Evolutionary conservation across 148 eudicot species (phyloP), one percentile per base, ranked within the genome.

Genomic region (Pouteria glomerata): DNA sequence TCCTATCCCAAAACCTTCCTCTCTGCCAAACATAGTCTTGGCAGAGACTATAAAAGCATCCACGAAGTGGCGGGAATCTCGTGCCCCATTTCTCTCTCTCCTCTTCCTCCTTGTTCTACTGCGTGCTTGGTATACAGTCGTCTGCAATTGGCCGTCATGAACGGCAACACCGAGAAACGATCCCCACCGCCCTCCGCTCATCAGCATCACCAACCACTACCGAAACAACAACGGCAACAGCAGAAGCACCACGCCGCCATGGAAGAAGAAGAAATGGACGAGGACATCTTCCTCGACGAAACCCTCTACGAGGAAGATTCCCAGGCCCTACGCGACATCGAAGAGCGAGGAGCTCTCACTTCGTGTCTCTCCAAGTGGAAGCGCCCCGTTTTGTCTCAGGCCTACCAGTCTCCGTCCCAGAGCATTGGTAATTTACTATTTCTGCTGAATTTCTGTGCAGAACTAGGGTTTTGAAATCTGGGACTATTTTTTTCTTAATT

Each of bases 211-310:
- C 15, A 47, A 64, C 51, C 5, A 30, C 56, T 8, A 41, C 34
- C 27, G 8, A 58, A 31, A 12, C 59, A 6, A 57, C 73, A 51
- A 1, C 74, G 72, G 11, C 84, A 65, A 18, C 78, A 65, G 48
- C 78, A 71, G 68, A 88, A 92, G 50, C 87, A 85, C 51, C 86
- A 74, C 3, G 88, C 89, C 2, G 23, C 81, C 27, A 83, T 81
- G 78, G 98, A 87, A 41, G 96, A 90, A 31, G 98, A 94, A 11
- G 95, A 94, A 1, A 57, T 90, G 13, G 98, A 92, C 75, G 98
- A 88, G 66, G 98, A 92, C 72, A 88, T 89, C 7, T 91, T 90
- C 76, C 75, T 89, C 23, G 87, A 85, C 21, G 91, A 94, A 59
- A 80, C 85, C 81, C 85, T 85, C 14, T 77, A 76, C 63, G 89